phyloP scores from a whole-genome alignment of 2,329 filamentous ascomycete species.

The Ophiostoma pallidulum region DNA sequence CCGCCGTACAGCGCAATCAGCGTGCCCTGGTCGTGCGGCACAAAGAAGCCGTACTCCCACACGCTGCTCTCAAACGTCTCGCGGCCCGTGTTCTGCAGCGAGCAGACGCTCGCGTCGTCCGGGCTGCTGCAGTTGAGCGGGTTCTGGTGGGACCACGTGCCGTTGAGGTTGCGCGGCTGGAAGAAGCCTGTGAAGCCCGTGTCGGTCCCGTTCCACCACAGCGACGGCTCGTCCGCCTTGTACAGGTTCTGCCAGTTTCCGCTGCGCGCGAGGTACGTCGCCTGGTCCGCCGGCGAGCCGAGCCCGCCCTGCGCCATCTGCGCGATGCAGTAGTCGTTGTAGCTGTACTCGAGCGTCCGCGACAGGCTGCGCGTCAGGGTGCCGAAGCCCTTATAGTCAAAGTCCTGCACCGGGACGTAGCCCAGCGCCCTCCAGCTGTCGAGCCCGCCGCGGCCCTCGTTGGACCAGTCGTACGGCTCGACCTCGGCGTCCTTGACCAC shows the following conservation, averaged over 20 bases:
- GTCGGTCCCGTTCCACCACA: slow-evolving; percentile 41
- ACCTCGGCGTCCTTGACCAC: slow-evolving; percentile 52
- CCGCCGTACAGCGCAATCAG: slow-evolving; percentile 55
- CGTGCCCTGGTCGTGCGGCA: slow-evolving; percentile 42
- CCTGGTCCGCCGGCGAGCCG: slow-evolving; percentile 43
- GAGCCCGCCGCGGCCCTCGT: slow-evolving; percentile 61
- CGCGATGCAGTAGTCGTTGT: slow-evolving; percentile 64
- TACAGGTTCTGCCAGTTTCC: slow-evolving; percentile 60
- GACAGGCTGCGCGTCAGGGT: slow-evolving; percentile 62
- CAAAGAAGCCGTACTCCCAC: slow-evolving; percentile 65
- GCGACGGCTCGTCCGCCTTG: slow-evolving; percentile 48
- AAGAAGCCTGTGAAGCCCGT: slow-evolving; percentile 63
- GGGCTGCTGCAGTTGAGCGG: slow-evolving; percentile 52
- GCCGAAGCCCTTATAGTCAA: slow-evolving; percentile 57
- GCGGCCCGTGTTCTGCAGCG: slow-evolving; percentile 47
- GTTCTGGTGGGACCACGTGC: slow-evolving; percentile 60
- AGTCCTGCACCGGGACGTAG: slow-evolving; percentile 63
- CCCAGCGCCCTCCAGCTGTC: slow-evolving; percentile 61
- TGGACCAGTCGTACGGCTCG: slow-evolving; percentile 60
- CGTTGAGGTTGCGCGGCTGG: slow-evolving; percentile 57
- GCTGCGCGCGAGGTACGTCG: slow-evolving; percentile 50
- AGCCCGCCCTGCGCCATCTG: slow-evolving; percentile 47
- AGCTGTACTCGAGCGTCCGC: slow-evolving; percentile 67
- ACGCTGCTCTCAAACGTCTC: slow-evolving; percentile 65
- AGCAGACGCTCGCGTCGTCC: slow-evolving; percentile 46